These are phyloP conservation scores for Phytophthora lateralis DNA, from an alignment of 352 stramenopile species.

Conservation along the genomic window DNA sequence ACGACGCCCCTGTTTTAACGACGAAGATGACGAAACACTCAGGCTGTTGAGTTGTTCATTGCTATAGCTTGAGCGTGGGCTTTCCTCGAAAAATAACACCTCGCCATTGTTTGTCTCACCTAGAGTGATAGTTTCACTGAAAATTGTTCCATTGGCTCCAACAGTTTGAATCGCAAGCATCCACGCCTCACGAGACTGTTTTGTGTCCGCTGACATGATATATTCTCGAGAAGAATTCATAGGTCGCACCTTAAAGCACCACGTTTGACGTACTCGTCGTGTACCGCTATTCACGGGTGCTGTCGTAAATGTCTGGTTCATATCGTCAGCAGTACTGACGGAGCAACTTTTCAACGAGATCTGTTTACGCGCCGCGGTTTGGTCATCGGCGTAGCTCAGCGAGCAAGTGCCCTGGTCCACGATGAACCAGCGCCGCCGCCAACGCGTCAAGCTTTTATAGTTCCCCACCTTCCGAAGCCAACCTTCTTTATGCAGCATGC, in stretches of 20 bases:
- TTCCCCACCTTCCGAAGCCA: conserved; percentile 81
- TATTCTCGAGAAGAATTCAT: conserved; percentile 82
- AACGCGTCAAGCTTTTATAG: conserved; percentile 63
- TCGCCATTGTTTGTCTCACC: conserved; percentile 25
- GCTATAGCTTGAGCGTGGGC: conserved; percentile 40
- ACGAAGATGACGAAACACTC: conserved; percentile 31
- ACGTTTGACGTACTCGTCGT: conserved; percentile 79
- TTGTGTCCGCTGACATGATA: conserved; percentile 80
- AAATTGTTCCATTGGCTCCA: conserved; percentile 15
- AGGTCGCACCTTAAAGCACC: conserved; percentile 84
- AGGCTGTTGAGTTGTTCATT: conserved; percentile 48
- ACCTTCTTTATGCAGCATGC: conserved; percentile 69
- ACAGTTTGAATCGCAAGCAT: conserved; percentile 84
- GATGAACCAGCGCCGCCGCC: conserved; percentile 74
- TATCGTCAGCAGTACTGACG: conserved; percentile 68
- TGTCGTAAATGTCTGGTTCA: conserved; percentile 88
- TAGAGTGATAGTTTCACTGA: conserved; percentile 29
- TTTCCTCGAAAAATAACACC: conserved; percentile 33
- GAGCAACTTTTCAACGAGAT: conserved; percentile 71
- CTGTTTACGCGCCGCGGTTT: conserved; percentile 55
- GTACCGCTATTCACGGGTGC: conserved; percentile 88
- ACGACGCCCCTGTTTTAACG: conserved; percentile 31
- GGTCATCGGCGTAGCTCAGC: conserved; percentile 74
- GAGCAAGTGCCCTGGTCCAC: conserved; percentile 71
- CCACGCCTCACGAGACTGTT: conserved; percentile 85